A percentile compares a stretch with the other conserved stretches of the same genome.
These are phyloP conservation scores for Zygotorulaspora mrakii DNA, from an alignment of 1,139 yeast species.

Conservation along the genomic window DNA sequence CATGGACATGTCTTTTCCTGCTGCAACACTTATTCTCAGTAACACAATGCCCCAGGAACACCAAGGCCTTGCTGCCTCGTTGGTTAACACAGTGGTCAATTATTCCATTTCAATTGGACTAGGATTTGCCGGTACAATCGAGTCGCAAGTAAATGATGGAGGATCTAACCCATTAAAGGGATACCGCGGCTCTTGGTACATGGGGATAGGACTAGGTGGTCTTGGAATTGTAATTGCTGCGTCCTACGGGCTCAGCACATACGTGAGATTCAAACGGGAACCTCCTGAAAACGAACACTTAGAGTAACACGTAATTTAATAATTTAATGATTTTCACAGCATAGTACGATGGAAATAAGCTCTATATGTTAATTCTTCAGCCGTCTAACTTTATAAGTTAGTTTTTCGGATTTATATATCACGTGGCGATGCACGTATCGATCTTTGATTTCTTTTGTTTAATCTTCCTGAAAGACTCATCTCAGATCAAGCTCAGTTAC, in stretches of 20 bases:
- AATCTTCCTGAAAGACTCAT: too few relatives aligned
- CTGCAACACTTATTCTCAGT: constrained; percentile 52
- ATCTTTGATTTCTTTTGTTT: too few relatives aligned
- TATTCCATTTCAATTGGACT: constrained; percentile 61
- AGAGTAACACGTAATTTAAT: constrained; percentile 1
- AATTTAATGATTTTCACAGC: too few relatives aligned
- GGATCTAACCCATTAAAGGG: constrained; percentile 25
- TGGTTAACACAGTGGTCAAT: constrained; percentile 58
- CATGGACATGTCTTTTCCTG: constrained; percentile 67
- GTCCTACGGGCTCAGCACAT: constrained; percentile 6
- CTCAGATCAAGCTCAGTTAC: too few relatives aligned
- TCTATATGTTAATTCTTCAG: too few relatives aligned
- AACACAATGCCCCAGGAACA: constrained; percentile 49
- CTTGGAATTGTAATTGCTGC: constrained; percentile 21
- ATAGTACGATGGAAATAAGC: too few relatives aligned
- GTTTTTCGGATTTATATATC: too few relatives aligned
- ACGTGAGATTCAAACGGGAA: neutral
- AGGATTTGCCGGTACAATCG: constrained; percentile 63
- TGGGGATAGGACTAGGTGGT: constrained; percentile 32
- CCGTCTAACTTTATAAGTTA: too few relatives aligned
- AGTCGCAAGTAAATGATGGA: constrained; percentile 39
- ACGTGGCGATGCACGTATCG: too few relatives aligned
- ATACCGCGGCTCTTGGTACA: constrained; percentile 44
- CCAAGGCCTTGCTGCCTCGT: constrained; percentile 66
- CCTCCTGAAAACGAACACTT: neutral